Evolutionary conservation across 768 basidiomycete genomes (phyloP), one percentile per base, ranked within the genome.

Genomic region (Artomyces pyxidatus): DNA sequence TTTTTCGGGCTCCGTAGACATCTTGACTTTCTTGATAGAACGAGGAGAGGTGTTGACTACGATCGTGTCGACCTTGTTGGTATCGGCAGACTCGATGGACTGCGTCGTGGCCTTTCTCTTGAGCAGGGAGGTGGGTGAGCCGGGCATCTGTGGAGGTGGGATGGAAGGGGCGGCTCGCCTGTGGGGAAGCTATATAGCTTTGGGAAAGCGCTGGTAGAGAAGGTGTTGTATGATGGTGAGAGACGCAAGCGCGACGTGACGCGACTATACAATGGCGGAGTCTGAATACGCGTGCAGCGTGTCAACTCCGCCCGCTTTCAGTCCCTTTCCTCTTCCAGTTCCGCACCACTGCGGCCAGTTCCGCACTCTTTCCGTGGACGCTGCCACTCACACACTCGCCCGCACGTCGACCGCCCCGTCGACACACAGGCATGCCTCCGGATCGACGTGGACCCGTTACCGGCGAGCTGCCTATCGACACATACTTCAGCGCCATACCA

Each of bases 1-100:
- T 12, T 56, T 30, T 30, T 62, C 55, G 4, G 64, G 62, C 2
- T 55, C 56, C 4, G 70, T 66, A 4, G 77, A 77, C 68, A 81
- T 71, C 60, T 75, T 85, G 60, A 81, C 75, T 59, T 78, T 85
- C 61, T 86, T 88, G 12, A 69, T 29, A n/a, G 10, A 7, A 30
- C n/a, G 37, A 25, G 30, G 4, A 23, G 37, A 45, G 43, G 43
- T 3, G 4, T 35, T 12, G 32, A 14, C 32, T 35, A 35, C 17
- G 32, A n/a, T n/a, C n/a, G n/a, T n/a, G n/a, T n/a, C n/a, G n/a
- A n/a, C n/a, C n/a, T n/a, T n/a, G n/a, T n/a, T n/a, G n/a, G n/a
- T n/a, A n/a, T n/a, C n/a, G n/a, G n/a, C n/a, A n/a, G n/a, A n/a
- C n/a, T n/a, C n/a, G n/a, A 17, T 21, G 25, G 40, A 42, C 12